phyloP scores from a whole-genome alignment of 345 rosid species.

The Eucalyptus rudis region DNA sequence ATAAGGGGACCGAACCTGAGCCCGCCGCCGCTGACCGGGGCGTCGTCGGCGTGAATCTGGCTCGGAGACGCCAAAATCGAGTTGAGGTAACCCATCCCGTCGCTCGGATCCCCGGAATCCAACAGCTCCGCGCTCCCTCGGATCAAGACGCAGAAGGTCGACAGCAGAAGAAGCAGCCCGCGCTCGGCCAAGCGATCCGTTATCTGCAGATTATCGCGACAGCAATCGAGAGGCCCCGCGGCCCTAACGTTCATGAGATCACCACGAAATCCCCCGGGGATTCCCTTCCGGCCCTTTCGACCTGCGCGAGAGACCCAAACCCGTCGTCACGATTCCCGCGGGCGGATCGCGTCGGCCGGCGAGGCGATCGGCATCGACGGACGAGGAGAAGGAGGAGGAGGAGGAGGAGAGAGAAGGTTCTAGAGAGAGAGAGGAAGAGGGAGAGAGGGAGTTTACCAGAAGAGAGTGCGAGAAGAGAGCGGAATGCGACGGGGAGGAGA shows the following conservation, averaged over 20 bases:
- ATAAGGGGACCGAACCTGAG: slow-evolving; percentile 39
- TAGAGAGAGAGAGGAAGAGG: background rate
- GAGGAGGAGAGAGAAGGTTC: background rate
- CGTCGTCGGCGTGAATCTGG: slow-evolving; percentile 65
- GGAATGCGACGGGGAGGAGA: background rate
- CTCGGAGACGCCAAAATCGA: slow-evolving; percentile 65
- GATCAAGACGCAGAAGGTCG: background rate
- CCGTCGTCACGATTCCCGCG: background rate
- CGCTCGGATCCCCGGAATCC: background rate
- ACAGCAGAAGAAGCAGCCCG: background rate
- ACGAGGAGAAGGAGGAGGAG: background rate
- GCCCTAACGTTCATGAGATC: background rate
- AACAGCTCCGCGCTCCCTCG: background rate
- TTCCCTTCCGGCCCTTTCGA: background rate
- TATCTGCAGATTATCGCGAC: background rate
- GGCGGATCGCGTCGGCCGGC: background rate
- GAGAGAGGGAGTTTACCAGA: background rate
- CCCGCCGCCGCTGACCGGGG: slow-evolving; percentile 89
- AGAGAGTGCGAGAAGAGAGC: background rate
- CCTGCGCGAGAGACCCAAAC: background rate
- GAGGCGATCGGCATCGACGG: background rate
- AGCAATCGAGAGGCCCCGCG: background rate
- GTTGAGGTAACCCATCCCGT: slow-evolving; percentile 67
- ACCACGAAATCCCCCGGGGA: background rate
- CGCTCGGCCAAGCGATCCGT: background rate